Evolutionary conservation across 352 stramenopile genomes (phyloP).

Genomic region (Phytopythium boreale): DNA sequence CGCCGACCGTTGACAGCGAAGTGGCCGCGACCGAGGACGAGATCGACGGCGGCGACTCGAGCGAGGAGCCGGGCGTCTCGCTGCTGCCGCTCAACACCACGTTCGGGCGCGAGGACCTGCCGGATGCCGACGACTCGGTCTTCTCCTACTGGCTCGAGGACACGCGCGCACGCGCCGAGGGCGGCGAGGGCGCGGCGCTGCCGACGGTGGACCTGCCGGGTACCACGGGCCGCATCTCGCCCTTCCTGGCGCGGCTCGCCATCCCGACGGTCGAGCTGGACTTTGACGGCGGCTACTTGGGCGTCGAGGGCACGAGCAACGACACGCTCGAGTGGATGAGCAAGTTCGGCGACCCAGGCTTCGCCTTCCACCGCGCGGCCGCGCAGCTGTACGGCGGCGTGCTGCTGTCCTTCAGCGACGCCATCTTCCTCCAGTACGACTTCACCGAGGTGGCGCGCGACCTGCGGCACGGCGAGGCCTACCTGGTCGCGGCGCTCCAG

Average conservation of each 20-base stretch:
- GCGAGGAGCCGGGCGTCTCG: not conserved
- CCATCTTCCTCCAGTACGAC: constrained; percentile 84
- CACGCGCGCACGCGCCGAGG: constrained; percentile 28
- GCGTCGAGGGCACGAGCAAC: constrained; percentile 48
- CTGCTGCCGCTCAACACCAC: constrained; percentile 61
- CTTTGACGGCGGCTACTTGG: constrained; percentile 70
- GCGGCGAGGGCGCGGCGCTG: constrained; percentile 27
- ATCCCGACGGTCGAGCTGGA: constrained; percentile 74
- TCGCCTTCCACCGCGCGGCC: constrained; percentile 69
- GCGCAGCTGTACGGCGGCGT: constrained; percentile 81
- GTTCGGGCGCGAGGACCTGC: constrained; percentile 60
- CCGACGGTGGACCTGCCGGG: constrained; percentile 52
- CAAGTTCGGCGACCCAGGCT: constrained; percentile 65
- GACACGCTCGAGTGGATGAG: constrained; percentile 80
- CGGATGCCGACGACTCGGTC: constrained; percentile 57
- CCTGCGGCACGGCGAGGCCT: constrained; percentile 55
- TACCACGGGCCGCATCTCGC: constrained; percentile 48
- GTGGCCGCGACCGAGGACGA: not conserved
- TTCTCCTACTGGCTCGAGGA: constrained; percentile 69
- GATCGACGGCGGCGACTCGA: not conserved
- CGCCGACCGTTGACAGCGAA: not conserved
- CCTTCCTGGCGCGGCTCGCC: constrained; percentile 64
- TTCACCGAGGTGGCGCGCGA: constrained; percentile 78
- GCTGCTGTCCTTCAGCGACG: constrained; percentile 71
- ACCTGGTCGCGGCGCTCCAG: constrained; percentile 44